Base-by-base conservation (phyloP, 2,329 filamentous ascomycete genomes). In the Cytospora schulzeri region DNA sequence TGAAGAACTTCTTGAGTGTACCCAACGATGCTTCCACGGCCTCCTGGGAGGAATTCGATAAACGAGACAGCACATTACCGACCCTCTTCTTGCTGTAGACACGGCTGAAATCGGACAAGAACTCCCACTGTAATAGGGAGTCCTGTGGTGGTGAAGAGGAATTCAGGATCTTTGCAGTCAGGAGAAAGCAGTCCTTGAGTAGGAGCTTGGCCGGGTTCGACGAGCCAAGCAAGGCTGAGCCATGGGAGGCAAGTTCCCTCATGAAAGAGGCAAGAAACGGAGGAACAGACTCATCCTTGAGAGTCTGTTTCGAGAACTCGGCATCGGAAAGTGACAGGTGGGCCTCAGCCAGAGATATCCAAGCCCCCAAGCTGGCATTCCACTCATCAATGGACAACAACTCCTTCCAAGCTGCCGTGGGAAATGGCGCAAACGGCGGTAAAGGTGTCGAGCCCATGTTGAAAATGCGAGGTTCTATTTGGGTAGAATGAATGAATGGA, bases 381-480 rank as follows among this genome's bases (percentile, higher is more conserved):
- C 93, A 97, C 76, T 97, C 91, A 58, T 83, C 78, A 4, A 87
- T 78, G 48, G 83, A 80, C 66, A 97, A 84, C 69, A 84, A 84
- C 69, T 85, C 83, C 72, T 88, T 87, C 79, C 92, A 87, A 62
- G 81, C 79, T 38, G 85, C 79, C 67, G 88, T 84, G 22, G 93
- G 94, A 71, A 95, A 93, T 24, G 90, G 85, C 64, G 90, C 92
- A 76, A 97, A 83, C 38, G 88, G 83, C 51, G 92, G 92, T 57
- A 93, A 78, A 61, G 78, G 73, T 70, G 73, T 67, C 48, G 76
- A 71, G 79, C 82, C 82, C 57, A 57, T 69, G 35, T 35, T 56
- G 38, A 15, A 28, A 11, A 29, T 51, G 17, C 14, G 9, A 29
- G 6, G 14, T 29, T 26, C n/a, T n/a, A 19, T n/a, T 22, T 19